Conservation (phyloP, 306 rosid genomes). For the Cucumis melo region DNA sequence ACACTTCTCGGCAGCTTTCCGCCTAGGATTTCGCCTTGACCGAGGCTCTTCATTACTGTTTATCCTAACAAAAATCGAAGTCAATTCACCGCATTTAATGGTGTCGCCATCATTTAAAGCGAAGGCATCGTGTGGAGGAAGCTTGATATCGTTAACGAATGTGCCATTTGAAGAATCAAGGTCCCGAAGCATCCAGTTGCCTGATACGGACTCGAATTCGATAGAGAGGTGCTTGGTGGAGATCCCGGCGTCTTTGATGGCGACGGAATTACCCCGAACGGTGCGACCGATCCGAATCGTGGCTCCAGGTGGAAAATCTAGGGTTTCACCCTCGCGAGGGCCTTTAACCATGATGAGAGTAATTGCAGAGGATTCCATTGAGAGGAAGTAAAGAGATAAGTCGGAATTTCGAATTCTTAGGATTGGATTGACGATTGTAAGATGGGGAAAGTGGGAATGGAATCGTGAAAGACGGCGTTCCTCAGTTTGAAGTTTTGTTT, state of each 20-base stretch:
- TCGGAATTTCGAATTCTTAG: neutral
- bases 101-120: slow-evolving; percentile 28
- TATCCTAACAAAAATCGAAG: slow-evolving; percentile 35
- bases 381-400: neutral
- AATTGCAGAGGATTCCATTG: slow-evolving; percentile 37
- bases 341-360: slow-evolving; percentile 42
- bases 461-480: neutral
- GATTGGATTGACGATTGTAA: neutral
- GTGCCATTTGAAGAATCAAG: slow-evolving; percentile 80
- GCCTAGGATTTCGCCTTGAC: slow-evolving; percentile 35
- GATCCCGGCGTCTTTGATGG: slow-evolving; percentile 59
- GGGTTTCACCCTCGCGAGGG: slow-evolving; percentile 50
- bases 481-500: neutral
- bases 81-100: slow-evolving; percentile 54
- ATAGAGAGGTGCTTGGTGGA: slow-evolving; percentile 67
- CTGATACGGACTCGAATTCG: slow-evolving; percentile 12
- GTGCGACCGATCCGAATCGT: slow-evolving; percentile 49
- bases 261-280: slow-evolving; percentile 46
- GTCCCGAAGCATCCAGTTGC: slow-evolving; percentile 51
- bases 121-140: slow-evolving; percentile 28
- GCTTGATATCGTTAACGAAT: slow-evolving; percentile 23
- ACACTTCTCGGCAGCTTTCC: slow-evolving; percentile 14
- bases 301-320: slow-evolving; percentile 30
- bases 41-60: slow-evolving; percentile 6
- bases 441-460: neutral